Percentiles rank a stretch among this genome's conserved stretches.
Evolutionary conservation across 306 rosid genomes (phyloP).

Genomic region (Quercus aquifolioides): DNA sequence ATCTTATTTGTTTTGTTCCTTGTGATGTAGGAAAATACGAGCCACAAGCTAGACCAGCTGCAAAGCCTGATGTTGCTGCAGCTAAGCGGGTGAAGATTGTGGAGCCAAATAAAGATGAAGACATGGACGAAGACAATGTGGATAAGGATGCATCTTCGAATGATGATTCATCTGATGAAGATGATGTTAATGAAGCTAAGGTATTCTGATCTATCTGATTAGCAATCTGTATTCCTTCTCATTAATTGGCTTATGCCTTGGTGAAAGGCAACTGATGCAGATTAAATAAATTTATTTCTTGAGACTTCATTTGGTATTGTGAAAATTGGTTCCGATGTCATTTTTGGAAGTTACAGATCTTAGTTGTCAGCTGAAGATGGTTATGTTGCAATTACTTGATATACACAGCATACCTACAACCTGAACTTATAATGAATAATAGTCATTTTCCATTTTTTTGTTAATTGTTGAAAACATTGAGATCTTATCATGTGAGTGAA

Average conservation of each 20-base stretch:
- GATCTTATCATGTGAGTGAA: not conserved
- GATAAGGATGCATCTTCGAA: constrained; percentile 31
- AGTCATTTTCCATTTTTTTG: not conserved
- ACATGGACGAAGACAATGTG: constrained; percentile 22
- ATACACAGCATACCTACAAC: not conserved
- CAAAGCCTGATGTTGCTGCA: constrained; percentile 19
- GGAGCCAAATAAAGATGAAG: constrained; percentile 28
- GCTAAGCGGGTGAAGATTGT: constrained; percentile 32
- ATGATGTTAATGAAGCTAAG: constrained; percentile 25
- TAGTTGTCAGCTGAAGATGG: not conserved
- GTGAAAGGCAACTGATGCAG: not conserved
- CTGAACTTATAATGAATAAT: not conserved
- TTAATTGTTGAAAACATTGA: not conserved
- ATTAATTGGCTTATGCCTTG: not conserved
- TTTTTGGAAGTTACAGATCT: not conserved
- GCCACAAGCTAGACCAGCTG: constrained; percentile 14
- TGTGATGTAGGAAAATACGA: constrained; percentile 23
- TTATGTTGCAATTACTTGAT: not conserved
- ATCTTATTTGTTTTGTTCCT: not conserved
- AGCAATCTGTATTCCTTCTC: not conserved
- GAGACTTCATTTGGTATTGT: not conserved
- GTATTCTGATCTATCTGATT: not conserved
- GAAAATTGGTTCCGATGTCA: not conserved
- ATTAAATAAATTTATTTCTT: not conserved
- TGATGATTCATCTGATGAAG: constrained; percentile 41